Evolutionary conservation across 345 rosid genomes (phyloP).

Genomic region (Zanthoxylum bungeanum): DNA sequence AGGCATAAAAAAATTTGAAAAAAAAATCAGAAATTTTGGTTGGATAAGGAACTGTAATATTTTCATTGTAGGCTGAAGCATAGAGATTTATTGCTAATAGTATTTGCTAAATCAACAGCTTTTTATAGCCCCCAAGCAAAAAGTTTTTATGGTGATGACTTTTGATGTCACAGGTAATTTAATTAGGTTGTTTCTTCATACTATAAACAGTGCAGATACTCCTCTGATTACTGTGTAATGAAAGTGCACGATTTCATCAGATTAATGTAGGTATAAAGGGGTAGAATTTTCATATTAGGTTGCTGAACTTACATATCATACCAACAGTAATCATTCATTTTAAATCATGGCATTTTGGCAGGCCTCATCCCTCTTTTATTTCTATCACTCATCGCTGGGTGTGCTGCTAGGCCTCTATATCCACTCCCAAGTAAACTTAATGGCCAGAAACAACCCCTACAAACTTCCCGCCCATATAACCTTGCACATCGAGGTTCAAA

Average conservation of each 20-base stretch:
- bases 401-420: constrained; percentile 71
- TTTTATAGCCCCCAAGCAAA: background rate
- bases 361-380: constrained; percentile 45
- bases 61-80: background rate
- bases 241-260: background rate
- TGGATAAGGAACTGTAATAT: background rate
- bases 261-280: background rate
- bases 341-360: constrained; percentile 23
- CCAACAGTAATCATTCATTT: background rate
- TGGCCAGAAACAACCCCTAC: constrained; percentile 52
- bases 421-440: constrained; percentile 76
- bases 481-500: constrained; percentile 94
- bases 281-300: constrained; percentile 2
- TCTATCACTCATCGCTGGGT: constrained; percentile 41
- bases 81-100: background rate
- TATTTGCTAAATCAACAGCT: background rate
- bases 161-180: background rate
- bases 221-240: background rate
- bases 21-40: too few species aligned
- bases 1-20: too few species aligned
- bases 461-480: constrained; percentile 88
- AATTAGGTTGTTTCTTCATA: background rate
- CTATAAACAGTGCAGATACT: background rate
- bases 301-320: background rate
- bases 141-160: background rate